Conservation (phyloP, 2,329 filamentous ascomycete species). For the Metarhizium anisopliae region DNA sequence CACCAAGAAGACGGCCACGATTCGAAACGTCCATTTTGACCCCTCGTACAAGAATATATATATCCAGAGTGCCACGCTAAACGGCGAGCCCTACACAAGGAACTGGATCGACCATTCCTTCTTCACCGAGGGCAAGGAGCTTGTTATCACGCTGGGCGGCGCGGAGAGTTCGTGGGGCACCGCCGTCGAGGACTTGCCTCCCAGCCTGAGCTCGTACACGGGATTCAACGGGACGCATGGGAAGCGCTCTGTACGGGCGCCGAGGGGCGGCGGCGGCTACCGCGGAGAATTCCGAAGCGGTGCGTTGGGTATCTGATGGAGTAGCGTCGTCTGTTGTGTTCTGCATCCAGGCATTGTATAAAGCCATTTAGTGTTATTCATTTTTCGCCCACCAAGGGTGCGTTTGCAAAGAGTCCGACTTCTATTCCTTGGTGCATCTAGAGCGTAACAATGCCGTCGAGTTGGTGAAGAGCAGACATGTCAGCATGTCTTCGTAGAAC, state of each 20-base stretch:
- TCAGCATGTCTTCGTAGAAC: no score
- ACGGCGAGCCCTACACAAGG: conserved; percentile 50
- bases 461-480: no score
- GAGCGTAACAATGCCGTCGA: no score
- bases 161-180: conserved; percentile 60
- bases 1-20: conserved; percentile 50
- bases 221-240: conserved; percentile 7
- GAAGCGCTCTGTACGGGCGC: not conserved
- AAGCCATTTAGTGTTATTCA: not conserved
- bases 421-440: no score
- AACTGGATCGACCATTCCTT: conserved; percentile 64
- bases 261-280: not conserved
- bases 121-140: conserved; percentile 53
- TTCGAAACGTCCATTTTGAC: conserved; percentile 56
- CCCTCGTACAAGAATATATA: conserved; percentile 47
- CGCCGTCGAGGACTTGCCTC: conserved; percentile 48
- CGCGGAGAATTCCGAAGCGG: not conserved
- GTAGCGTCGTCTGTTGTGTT: no score
- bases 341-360: not conserved
- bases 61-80: conserved; percentile 54
- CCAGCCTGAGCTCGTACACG: conserved; percentile 38
- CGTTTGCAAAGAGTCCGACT: no score
- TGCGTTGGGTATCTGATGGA: no score
- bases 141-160: conserved; percentile 52
- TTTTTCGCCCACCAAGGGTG: no score